phyloP scores from a whole-genome alignment of 2,329 filamentous ascomycete genomes.

The Cladosporium sp. region DNA sequence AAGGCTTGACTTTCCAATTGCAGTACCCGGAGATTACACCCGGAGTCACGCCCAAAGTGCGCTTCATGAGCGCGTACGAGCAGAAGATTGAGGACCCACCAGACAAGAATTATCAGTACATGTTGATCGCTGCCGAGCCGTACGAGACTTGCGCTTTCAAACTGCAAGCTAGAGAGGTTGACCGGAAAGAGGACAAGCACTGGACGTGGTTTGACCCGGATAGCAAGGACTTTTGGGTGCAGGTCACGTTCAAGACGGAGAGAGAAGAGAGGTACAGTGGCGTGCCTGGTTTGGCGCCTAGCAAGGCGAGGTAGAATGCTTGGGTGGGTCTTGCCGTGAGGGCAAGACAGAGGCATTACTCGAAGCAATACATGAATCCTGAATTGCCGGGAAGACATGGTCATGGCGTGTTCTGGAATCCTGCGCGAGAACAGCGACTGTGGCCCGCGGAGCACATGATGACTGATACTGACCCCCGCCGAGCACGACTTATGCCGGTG shows the following conservation, averaged over 20 bases:
- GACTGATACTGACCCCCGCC: too few species aligned
- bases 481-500: too few species aligned
- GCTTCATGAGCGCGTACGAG: conserved; percentile 97
- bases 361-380: too few species aligned
- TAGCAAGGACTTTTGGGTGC: conserved; percentile 94
- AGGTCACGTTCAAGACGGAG: conserved; percentile 98
- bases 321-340: neutral
- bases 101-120: conserved; percentile 90
- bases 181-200: conserved; percentile 80
- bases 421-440: too few species aligned
- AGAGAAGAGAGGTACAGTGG: conserved; percentile 81
- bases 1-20: conserved; percentile 90
- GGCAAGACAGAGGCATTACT: too few species aligned
- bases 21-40: conserved; percentile 87
- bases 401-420: too few species aligned
- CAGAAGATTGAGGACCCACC: conserved; percentile 89
- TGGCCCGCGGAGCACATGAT: too few species aligned
- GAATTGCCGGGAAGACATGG: too few species aligned
- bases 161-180: conserved; percentile 87
- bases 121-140: conserved; percentile 90
- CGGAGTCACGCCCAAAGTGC: conserved; percentile 73
- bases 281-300: conserved; percentile 53
- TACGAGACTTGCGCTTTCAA: conserved; percentile 98
- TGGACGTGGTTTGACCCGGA: conserved; percentile 96
- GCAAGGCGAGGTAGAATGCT: conserved; percentile 1